These are phyloP conservation scores for Cadophora sp. DNA, from an alignment of 2,329 filamentous ascomycete genomes.

Conservation along the genomic window DNA sequence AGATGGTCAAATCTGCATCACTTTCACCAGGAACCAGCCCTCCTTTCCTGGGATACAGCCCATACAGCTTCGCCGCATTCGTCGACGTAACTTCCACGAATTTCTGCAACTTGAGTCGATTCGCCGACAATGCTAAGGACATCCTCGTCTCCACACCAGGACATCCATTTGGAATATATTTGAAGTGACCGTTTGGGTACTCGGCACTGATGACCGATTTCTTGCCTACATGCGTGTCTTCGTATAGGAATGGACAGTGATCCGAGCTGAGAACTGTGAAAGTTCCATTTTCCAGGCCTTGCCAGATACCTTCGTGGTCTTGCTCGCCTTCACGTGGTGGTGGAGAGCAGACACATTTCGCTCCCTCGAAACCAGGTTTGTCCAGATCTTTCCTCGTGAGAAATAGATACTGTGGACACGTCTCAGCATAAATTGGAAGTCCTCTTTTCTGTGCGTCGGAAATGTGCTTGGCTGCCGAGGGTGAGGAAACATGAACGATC, in stretches of 20 bases:
- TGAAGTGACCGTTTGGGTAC: slow-evolving; percentile 54
- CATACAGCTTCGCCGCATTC: slow-evolving; percentile 64
- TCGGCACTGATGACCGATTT: slow-evolving; percentile 54
- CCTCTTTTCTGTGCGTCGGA: slow-evolving; percentile 54
- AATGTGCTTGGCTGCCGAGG: slow-evolving; percentile 53
- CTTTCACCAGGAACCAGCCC: slow-evolving; percentile 54
- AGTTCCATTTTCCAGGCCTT: slow-evolving; percentile 56
- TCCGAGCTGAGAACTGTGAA: slow-evolving; percentile 58
- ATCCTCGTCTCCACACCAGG: slow-evolving; percentile 64
- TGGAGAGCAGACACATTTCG: slow-evolving; percentile 61
- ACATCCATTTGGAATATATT: slow-evolving; percentile 63
- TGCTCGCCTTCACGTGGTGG: slow-evolving; percentile 53
- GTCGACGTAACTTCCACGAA: slow-evolving; percentile 62
- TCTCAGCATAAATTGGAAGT: slow-evolving; percentile 59
- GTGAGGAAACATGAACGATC: slow-evolving; percentile 59
- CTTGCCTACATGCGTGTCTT: slow-evolving; percentile 54
- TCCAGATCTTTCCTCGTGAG: slow-evolving; percentile 58
- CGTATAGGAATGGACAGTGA: slow-evolving; percentile 48
- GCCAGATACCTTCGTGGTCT: slow-evolving; percentile 59
- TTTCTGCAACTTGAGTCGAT: slow-evolving; percentile 51
- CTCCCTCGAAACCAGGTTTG: slow-evolving; percentile 58
- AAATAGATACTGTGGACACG: slow-evolving; percentile 62
- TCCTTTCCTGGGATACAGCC: slow-evolving; percentile 58
- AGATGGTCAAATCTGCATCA: slow-evolving; percentile 64
- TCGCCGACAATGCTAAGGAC: slow-evolving; percentile 50